Conservation (phyloP, 495 filamentous ascomycete genomes). For the Tuber umbilicatum region DNA sequence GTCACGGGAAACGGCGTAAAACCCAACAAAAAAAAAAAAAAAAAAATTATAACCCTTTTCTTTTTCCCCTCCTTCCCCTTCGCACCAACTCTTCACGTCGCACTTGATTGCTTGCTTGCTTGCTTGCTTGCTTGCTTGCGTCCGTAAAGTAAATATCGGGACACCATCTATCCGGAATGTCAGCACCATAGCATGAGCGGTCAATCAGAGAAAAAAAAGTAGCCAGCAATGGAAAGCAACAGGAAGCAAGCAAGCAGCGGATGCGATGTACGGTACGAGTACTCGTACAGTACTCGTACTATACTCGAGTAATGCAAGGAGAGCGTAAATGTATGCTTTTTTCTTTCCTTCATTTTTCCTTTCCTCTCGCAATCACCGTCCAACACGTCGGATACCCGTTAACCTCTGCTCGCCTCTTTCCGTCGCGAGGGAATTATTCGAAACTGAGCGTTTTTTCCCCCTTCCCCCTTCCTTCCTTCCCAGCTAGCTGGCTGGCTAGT, state of each 20-base stretch:
- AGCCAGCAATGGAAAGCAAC: not conserved
- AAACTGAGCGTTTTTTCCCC: not conserved
- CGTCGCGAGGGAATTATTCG: constrained; percentile 6
- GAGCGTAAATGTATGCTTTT: not conserved
- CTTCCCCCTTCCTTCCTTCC: not conserved
- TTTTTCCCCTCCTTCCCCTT: not conserved
- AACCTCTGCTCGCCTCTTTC: not conserved
- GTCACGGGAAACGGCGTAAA: not conserved
- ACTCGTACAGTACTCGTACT: no score
- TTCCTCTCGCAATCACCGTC: not conserved
- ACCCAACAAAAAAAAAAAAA: not conserved
- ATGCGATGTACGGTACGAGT: not conserved
- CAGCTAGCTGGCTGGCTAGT: not conserved
- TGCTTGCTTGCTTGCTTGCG: no score
- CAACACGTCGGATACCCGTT: not conserved
- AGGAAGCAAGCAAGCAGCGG: constrained; percentile 6
- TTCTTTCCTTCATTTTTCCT: not conserved
- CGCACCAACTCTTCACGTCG: not conserved
- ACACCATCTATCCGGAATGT: not conserved
- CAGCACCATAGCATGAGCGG: not conserved
- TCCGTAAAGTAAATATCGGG: not conserved
- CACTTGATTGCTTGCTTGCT: not conserved
- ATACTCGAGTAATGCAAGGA: not conserved
- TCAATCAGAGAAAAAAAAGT: not conserved
- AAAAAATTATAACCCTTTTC: no score